Percentiles rank a stretch among this genome's conserved stretches.
Conservation (phyloP, 1,139 yeast genomes). For the Geotrichum histeridarum region DNA sequence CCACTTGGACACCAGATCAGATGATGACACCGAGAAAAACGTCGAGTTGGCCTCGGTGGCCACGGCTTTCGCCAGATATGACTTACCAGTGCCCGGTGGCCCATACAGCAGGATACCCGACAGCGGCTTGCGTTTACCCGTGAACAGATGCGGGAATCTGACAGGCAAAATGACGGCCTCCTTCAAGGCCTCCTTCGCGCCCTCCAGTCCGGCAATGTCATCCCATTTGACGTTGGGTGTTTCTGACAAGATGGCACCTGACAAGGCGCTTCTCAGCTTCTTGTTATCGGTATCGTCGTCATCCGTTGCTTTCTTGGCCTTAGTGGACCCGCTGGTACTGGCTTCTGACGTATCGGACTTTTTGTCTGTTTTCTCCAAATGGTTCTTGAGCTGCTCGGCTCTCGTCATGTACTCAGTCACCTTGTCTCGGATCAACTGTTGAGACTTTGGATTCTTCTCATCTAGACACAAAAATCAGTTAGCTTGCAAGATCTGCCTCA, state of each 20-base stretch:
- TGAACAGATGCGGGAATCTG: conserved; percentile 87
- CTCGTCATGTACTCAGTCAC: conserved; percentile 87
- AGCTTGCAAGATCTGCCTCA: not conserved
- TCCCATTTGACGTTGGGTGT: conserved; percentile 93
- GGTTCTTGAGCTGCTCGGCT: conserved; percentile 92
- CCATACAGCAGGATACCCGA: conserved; percentile 90
- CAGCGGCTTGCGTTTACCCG: conserved; percentile 90
- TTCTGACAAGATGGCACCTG: conserved; percentile 87
- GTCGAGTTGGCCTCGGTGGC: conserved; percentile 98
- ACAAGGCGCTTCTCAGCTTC: conserved; percentile 82
- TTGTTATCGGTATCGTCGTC: conserved; percentile 82
- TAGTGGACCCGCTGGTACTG: conserved; percentile 52
- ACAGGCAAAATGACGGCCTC: conserved; percentile 97
- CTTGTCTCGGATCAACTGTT: conserved; percentile 81
- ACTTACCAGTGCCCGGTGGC: conserved; percentile 99
- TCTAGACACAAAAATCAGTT: conserved; percentile 35
- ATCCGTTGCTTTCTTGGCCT: conserved; percentile 45
- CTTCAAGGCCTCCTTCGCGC: conserved; percentile 92
- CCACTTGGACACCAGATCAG: conserved; percentile 95
- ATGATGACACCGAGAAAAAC: conserved; percentile 88
- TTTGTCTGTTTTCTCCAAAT: conserved; percentile 61
- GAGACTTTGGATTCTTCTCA: conserved; percentile 85
- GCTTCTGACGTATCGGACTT: conserved; percentile 33
- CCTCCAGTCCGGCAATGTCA: conserved; percentile 93
- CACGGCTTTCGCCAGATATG: conserved; percentile 93